A percentile compares a stretch with the other conserved stretches of the same genome.
phyloP scores from a whole-genome alignment of 148 eudicot genomes.

The Fagopyrum esculentum region DNA sequence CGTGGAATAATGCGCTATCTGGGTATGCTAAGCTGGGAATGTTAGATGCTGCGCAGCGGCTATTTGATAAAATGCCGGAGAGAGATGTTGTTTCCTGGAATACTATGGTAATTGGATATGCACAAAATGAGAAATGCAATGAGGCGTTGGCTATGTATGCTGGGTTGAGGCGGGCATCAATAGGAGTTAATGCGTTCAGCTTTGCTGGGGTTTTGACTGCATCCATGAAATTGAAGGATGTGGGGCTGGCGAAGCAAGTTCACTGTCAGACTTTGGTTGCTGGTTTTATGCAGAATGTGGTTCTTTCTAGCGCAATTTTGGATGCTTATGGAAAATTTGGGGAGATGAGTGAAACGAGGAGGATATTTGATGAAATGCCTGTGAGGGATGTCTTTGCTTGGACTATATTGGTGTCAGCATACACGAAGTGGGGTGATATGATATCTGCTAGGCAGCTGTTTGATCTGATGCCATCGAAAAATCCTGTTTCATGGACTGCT shows the following conservation, averaged over 20 bases:
- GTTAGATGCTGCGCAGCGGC: conserved; percentile 39
- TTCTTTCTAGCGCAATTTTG: conserved; percentile 63
- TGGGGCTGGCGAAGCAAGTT: conserved; percentile 45
- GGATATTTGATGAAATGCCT: conserved; percentile 66
- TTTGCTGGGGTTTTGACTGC: conserved; percentile 67
- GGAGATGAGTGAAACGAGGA: conserved; percentile 50
- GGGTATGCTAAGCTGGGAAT: conserved; percentile 72
- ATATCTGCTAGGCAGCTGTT: conserved; percentile 53
- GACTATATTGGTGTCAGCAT: conserved; percentile 81
- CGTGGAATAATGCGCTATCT: conserved; percentile 76
- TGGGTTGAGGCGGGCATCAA: conserved; percentile 33
- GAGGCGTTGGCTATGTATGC: conserved; percentile 51
- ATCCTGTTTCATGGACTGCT: conserved; percentile 70
- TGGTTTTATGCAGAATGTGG: conserved; percentile 51
- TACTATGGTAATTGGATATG: conserved; percentile 68
- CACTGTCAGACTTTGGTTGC: conserved; percentile 61
- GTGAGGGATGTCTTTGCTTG: conserved; percentile 62
- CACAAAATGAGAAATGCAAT: conserved; percentile 33
- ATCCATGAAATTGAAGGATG: conserved; percentile 50
- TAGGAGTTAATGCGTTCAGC: conserved; percentile 56
- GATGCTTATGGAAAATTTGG: conserved; percentile 77
- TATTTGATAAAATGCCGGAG: conserved; percentile 60
- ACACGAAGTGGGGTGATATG: conserved; percentile 67
- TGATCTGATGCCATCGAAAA: conserved; percentile 64
- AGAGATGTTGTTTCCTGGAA: conserved; percentile 78